Evolutionary conservation across 495 filamentous ascomycete genomes (phyloP).

Genomic region (Aspergillus nanangensis): DNA sequence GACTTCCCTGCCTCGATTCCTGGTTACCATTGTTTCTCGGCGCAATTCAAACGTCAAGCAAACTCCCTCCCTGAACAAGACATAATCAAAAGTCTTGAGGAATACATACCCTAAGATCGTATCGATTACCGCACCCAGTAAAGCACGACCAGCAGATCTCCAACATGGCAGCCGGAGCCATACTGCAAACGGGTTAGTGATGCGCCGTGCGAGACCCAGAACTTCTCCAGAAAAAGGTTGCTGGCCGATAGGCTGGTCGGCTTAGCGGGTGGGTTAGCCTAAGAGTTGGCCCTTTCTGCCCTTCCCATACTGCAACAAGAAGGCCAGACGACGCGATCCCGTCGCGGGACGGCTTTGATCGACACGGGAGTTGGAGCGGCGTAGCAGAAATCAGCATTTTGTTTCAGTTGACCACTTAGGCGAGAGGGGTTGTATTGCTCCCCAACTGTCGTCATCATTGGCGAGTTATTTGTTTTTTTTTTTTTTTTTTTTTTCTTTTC

Average conservation of each 20-base stretch:
- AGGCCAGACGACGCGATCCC: conserved; percentile 12
- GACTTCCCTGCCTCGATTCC: neutral
- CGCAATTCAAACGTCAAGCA: neutral
- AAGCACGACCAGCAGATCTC: conserved; percentile 13
- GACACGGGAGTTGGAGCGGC: conserved; percentile 4
- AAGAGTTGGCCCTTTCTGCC: neutral
- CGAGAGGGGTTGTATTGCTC: neutral
- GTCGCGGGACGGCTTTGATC: conserved; percentile 1
- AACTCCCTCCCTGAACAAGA: neutral
- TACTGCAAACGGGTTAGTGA: conserved; percentile 10
- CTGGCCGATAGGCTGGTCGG: conserved; percentile 7
- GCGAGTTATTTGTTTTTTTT: neutral
- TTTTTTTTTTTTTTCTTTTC: neutral
- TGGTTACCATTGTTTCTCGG: neutral
- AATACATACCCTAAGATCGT: conserved; percentile 6
- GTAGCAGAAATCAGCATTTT: too few relatives aligned
- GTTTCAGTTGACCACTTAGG: neutral
- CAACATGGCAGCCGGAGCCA: conserved; percentile 15
- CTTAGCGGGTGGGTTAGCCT: neutral
- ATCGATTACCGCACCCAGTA: conserved; percentile 7
- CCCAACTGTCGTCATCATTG: neutral
- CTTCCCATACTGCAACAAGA: conserved; percentile 6
- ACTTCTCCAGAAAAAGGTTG: conserved; percentile 12
- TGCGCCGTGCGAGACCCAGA: conserved; percentile 10
- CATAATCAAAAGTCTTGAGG: too few relatives aligned